Percentiles rank a stretch among this genome's conserved stretches.
Evolutionary conservation across 495 filamentous ascomycete species (phyloP).

Genomic region (Aspergillus panamensis): DNA sequence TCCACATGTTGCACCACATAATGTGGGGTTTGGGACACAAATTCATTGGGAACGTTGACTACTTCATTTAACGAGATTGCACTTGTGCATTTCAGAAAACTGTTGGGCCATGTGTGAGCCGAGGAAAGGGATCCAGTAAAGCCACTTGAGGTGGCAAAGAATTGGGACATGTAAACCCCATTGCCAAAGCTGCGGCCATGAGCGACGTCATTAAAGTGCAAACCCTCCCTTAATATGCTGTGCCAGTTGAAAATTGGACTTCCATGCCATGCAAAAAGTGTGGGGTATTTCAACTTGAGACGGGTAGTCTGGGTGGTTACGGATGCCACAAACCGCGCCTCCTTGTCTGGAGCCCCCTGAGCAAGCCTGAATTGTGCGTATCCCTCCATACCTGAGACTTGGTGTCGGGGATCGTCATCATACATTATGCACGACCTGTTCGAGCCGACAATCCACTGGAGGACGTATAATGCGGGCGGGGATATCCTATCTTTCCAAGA

Average conservation of each 20-base stretch:
- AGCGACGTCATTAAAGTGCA: slow-evolving; percentile 60
- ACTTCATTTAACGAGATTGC: slow-evolving; percentile 87
- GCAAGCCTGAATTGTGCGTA: slow-evolving; percentile 84
- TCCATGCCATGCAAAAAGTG: slow-evolving; percentile 83
- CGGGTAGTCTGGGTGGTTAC: slow-evolving; percentile 48
- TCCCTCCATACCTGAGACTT: slow-evolving; percentile 59
- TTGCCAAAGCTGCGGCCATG: slow-evolving; percentile 73
- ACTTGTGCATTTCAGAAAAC: slow-evolving; percentile 50
- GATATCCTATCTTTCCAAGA: slow-evolving; percentile 62
- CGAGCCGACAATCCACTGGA: slow-evolving; percentile 89
- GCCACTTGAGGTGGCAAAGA: slow-evolving; percentile 52
- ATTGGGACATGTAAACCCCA: slow-evolving; percentile 74
- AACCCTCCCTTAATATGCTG: slow-evolving; percentile 76
- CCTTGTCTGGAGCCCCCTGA: slow-evolving; percentile 88
- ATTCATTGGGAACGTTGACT: slow-evolving; percentile 68
- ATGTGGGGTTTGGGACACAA: slow-evolving; percentile 50
- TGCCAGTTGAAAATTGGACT: slow-evolving; percentile 81
- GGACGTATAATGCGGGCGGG: slow-evolving; percentile 61
- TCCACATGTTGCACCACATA: slow-evolving; percentile 74
- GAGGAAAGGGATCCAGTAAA: slow-evolving; percentile 32
- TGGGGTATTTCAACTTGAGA: slow-evolving; percentile 50
- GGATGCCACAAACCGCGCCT: slow-evolving; percentile 69
- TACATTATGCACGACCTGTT: slow-evolving; percentile 85
- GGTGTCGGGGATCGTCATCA: slow-evolving; percentile 43
- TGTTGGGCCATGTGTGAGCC: slow-evolving; percentile 58